phyloP scores from a whole-genome alignment of 164 flowering plant genomes.

The Santalum album region DNA sequence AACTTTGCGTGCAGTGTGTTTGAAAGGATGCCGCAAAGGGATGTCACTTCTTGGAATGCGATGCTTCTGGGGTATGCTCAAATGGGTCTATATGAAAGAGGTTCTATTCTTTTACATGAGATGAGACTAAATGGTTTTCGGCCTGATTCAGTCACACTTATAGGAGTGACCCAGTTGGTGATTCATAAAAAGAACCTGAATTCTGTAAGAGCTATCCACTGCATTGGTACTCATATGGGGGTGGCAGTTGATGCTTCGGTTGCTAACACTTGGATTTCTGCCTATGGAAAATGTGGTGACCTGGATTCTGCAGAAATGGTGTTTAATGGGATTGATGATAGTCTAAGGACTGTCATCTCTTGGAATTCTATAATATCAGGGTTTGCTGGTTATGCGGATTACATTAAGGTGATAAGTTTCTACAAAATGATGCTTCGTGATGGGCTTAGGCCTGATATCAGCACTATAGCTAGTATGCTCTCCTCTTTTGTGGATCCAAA shows the following conservation, averaged over 20 bases:
- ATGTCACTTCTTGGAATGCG: slow-evolving; percentile 54
- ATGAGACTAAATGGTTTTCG: slow-evolving; percentile 33
- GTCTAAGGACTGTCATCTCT: slow-evolving; percentile 33
- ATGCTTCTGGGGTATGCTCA: slow-evolving; percentile 45
- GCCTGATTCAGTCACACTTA: slow-evolving; percentile 41
- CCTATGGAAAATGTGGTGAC: slow-evolving; percentile 47
- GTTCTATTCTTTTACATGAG: slow-evolving; percentile 17
- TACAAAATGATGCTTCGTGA: slow-evolving; percentile 28
- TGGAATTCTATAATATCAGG: slow-evolving; percentile 62
- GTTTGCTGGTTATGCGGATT: slow-evolving; percentile 17
- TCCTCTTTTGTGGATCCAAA: slow-evolving; percentile 28
- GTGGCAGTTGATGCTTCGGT: slow-evolving; percentile 32
- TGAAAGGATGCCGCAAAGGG: slow-evolving; percentile 42
- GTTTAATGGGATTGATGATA: slow-evolving; percentile 27
- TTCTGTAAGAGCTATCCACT: slow-evolving; percentile 28
- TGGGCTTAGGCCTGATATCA: slow-evolving; percentile 37
- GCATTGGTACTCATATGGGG: slow-evolving; percentile 34
- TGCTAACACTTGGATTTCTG: slow-evolving; percentile 50
- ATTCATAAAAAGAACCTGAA: slow-evolving; percentile 13
- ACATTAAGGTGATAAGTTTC: slow-evolving; percentile 15
- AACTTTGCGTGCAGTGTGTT: slow-evolving; percentile 31
- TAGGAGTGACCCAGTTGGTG: slow-evolving; percentile 32
- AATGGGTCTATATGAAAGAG: slow-evolving; percentile 21
- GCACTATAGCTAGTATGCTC: slow-evolving; percentile 44
- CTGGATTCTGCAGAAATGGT: slow-evolving; percentile 31